Conservation (phyloP, 2,329 filamentous ascomycete species). For the Basipetospora sp. region DNA sequence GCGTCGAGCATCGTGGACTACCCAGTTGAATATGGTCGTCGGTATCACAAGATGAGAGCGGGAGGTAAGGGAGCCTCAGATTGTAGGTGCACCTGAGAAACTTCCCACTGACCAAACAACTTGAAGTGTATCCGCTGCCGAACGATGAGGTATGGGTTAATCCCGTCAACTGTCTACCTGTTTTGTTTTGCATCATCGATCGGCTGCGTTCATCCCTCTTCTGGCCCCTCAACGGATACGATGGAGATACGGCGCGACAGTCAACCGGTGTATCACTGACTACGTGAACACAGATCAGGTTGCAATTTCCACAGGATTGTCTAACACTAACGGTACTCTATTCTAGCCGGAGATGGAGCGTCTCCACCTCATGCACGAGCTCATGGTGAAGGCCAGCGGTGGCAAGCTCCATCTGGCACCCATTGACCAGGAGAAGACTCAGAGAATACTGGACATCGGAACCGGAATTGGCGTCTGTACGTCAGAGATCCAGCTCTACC, state of each 20-base stretch:
- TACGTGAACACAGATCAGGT: too few relatives aligned
- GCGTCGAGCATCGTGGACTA: conserved; percentile 16
- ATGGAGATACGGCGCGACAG: background rate
- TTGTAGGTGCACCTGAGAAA: background rate
- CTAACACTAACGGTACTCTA: too few relatives aligned
- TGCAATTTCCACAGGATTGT: too few relatives aligned
- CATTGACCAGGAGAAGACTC: conserved; percentile 13
- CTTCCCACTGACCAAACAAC: background rate
- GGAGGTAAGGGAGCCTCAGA: conserved; percentile 11
- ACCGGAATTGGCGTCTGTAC: conserved; percentile 28
- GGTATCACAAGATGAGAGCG: conserved; percentile 19
- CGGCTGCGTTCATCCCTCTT: too few relatives aligned
- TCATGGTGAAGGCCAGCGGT: conserved; percentile 15
- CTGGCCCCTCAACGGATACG: too few relatives aligned
- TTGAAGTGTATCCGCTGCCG: conserved; percentile 10
- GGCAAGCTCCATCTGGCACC: conserved; percentile 14
- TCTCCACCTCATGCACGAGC: conserved; percentile 21
- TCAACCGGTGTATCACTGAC: background rate
- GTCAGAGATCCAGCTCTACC: background rate
- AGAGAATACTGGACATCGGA: conserved; percentile 26
- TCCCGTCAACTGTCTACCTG: background rate
- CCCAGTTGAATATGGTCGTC: conserved; percentile 17
- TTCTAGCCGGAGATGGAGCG: conserved; percentile 15
- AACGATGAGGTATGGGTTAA: conserved; percentile 2
- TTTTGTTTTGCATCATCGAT: background rate